Evolutionary conservation across 306 rosid genomes (phyloP), one percentile per base, ranked within the genome.

Genomic region (Fragaria iinumae): DNA sequence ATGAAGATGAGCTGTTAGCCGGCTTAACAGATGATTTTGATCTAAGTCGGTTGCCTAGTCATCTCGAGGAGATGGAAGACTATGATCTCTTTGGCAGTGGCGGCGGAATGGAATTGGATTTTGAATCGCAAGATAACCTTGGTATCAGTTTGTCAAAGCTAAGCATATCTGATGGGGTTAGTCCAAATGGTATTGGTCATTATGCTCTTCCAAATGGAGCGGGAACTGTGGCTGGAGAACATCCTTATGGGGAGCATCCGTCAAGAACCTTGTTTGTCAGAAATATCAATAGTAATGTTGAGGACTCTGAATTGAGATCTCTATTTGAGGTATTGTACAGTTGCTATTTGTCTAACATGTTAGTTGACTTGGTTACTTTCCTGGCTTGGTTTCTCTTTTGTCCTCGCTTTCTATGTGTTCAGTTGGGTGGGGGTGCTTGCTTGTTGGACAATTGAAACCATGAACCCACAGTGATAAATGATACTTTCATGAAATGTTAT

Each of bases 241-340:
- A 93, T 85, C 98, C 98, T 5, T 93, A 88, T 44, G 98, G 98
- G 68, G 98, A 93, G 87, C 98, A 93, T 87, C 97, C 98, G 44
- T 93, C 98, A 63, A 93, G 98, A 85, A 93, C 98, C 71, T 76
- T 93, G 77, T 91, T 93, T 80, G 98, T 93, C 71, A 89, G 98
- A 63, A 93, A 93, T 82, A 93, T 93, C 84, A 93, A 93, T 70
- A 93, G 96, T 69, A 93, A 93, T 50, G 93, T 93, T 0, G 98
- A 93, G 81, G 98, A 93, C 71, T 80, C 93, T 71, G 97, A 87
- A 76, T 68, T 90, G 69, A 85, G 77, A 82, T 59, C 85, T 72
- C 87, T 90, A 52, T 86, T 88, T 86, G 91, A 90, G 91, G 89
- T 80, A 84, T 76, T 77, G 43, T 76, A 48, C 78, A 2, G 77